Conservation (phyloP, 2,329 filamentous ascomycete species). For the Thelonectria rubi region DNA sequence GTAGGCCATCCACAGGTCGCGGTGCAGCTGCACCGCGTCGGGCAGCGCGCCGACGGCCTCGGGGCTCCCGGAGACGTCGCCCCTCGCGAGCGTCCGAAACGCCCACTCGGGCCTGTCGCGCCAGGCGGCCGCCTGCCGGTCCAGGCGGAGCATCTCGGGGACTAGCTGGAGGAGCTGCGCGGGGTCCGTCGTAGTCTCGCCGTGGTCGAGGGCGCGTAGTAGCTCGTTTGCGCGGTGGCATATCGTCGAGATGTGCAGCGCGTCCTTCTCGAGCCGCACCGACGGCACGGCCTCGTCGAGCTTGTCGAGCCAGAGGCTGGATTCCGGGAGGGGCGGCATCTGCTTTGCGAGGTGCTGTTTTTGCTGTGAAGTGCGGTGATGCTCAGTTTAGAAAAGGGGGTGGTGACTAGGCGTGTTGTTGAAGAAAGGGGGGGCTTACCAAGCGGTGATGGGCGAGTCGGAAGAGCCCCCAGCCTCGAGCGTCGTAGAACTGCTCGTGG, state of each 20-base stretch:
- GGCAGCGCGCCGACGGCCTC: conserved; percentile 27
- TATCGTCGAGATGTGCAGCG: conserved; percentile 26
- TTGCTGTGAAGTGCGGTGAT: conserved; percentile 34
- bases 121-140: conserved; percentile 44
- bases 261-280: conserved; percentile 33
- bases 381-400: background rate
- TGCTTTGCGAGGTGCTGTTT: conserved; percentile 49
- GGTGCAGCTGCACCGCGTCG: conserved; percentile 46
- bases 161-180: conserved; percentile 39
- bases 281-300: conserved; percentile 41
- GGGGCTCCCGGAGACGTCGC: conserved; percentile 27
- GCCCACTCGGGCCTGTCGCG: conserved; percentile 47
- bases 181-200: background rate
- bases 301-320: conserved; percentile 42
- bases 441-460: conserved; percentile 51
- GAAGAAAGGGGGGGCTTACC: conserved; percentile 16
- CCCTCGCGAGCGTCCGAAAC: conserved; percentile 39
- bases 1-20: conserved; percentile 52
- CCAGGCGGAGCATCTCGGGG: conserved; percentile 44
- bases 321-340: conserved; percentile 41
- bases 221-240: conserved; percentile 46
- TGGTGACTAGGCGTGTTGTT: accelerated
- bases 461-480: conserved; percentile 52
- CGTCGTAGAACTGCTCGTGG: conserved; percentile 45
- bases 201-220: conserved; percentile 28